A percentile compares a stretch with the other conserved stretches of the same genome.
phyloP scores from a whole-genome alignment of 805 yeast species.

The Wickerhamomyces ciferrii region DNA sequence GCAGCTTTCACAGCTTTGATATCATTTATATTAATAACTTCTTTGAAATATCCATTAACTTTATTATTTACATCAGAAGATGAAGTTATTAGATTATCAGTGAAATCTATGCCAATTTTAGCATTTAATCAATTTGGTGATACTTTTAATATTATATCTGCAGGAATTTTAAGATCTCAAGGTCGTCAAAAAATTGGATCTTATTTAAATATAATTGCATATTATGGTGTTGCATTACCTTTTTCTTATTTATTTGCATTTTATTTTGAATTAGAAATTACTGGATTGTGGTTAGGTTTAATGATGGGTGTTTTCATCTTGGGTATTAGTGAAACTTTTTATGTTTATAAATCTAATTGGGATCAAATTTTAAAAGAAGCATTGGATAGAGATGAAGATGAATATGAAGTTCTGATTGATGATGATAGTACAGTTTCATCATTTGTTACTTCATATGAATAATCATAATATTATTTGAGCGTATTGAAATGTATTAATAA shows the following conservation, averaged over 20 bases:
- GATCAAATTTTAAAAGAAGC: slow-evolving; percentile 34
- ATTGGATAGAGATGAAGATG: slow-evolving; percentile 20
- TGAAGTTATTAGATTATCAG: slow-evolving; percentile 48
- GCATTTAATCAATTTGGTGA: slow-evolving; percentile 65
- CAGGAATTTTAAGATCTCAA: slow-evolving; percentile 71
- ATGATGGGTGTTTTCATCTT: slow-evolving; percentile 58
- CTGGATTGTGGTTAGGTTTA: slow-evolving; percentile 73
- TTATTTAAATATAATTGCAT: slow-evolving; percentile 58
- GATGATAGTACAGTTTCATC: slow-evolving; percentile 21
- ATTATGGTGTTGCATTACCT: slow-evolving; percentile 70
- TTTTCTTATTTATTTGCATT: slow-evolving; percentile 57
- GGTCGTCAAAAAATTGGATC: slow-evolving; percentile 77
- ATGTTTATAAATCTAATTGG: slow-evolving; percentile 50
- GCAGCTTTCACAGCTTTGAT: slow-evolving; percentile 46
- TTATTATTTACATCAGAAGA: slow-evolving; percentile 56
- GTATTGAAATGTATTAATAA: too few species aligned
- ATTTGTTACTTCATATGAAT: slow-evolving; percentile 8
- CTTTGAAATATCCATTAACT: slow-evolving; percentile 47
- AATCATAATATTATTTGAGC: not conserved
- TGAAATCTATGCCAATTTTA: slow-evolving; percentile 54
- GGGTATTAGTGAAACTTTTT: slow-evolving; percentile 41
- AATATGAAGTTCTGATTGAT: slow-evolving; percentile 18
- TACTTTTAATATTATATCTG: slow-evolving; percentile 64
- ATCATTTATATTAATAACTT: slow-evolving; percentile 41
- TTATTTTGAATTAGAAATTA: slow-evolving; percentile 37